Conservation (phyloP, 2,329 filamentous ascomycete genomes). For the Aspergillus floridensis region DNA sequence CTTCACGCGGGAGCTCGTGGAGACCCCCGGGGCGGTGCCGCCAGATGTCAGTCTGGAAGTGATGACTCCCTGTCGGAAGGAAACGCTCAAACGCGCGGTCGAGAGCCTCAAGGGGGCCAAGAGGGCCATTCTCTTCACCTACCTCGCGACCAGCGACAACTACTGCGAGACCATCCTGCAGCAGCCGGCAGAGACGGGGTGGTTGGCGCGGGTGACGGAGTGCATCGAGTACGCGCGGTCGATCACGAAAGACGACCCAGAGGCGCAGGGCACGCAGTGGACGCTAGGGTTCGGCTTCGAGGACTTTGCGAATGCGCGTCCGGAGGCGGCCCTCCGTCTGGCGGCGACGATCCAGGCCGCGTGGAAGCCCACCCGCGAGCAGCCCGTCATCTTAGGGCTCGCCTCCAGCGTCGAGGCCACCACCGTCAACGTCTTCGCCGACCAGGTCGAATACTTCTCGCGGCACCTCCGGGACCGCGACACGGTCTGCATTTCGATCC, state of each 20-base stretch:
- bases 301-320: too few species aligned
- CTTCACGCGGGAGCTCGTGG: slow-evolving; percentile 78
- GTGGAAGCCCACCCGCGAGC: slow-evolving; percentile 61
- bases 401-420: slow-evolving; percentile 89
- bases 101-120: too few species aligned
- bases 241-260: too few species aligned
- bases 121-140: too few species aligned
- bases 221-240: slow-evolving; percentile 79
- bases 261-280: too few species aligned
- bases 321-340: too few species aligned
- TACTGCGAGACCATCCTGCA: slow-evolving; percentile 80
- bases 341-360: too few species aligned
- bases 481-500: slow-evolving; percentile 63
- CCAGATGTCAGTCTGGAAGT: slow-evolving; percentile 83
- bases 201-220: slow-evolving; percentile 55
- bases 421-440: slow-evolving; percentile 87
- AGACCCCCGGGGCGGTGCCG: slow-evolving; percentile 73
- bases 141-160: slow-evolving; percentile 80
- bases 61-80: slow-evolving; percentile 34
- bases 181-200: slow-evolving; percentile 83
- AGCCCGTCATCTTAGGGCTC: slow-evolving; percentile 88
- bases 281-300: too few species aligned
- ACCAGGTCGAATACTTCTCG: slow-evolving; percentile 92
- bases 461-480: slow-evolving; percentile 68
- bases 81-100: too few species aligned